Evolutionary conservation across 805 yeast species (phyloP), one percentile per base, ranked within the genome.

Genomic region (Wickerhamiella shivajii): DNA sequence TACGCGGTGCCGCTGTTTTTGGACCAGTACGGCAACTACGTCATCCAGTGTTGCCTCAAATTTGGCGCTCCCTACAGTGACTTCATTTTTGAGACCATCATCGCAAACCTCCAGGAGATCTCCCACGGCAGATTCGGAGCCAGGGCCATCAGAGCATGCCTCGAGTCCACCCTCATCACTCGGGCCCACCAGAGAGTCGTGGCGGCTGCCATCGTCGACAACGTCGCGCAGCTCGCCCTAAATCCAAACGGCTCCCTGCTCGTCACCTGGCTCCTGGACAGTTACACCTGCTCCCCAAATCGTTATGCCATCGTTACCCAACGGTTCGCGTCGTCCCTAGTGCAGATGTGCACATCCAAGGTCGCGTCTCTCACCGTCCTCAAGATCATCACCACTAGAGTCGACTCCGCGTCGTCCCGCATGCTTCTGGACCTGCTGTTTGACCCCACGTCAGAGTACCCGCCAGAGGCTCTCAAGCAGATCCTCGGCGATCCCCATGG

Each of bases 1-100:
- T 84, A 77, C 49, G 70, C 90, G 29, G 80, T 78, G 1, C 80
- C 85, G 31, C 61, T 90, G 43, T 78, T 90, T 52, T 76, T 84
- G 49, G 98, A 90, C 52, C 97, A 90, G 52, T 90, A 79, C 61
- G 98, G 97, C 40, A 90, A 90, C 55, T 90, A 90, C 53, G 96
- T 85, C 12, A 70, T 90, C 36, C 98, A 90, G 57, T 81, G 96
- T 36, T 90, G 94, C 47, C 66, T 85, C 44, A 80, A 80, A 50
- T 87, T 85, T 59, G 90, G 87, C 0, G 59, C 77, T 5, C 94
- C 94, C 0, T 84, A 75, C 67, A 80, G 79, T 51, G 83, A 80
- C 49, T 87, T 87, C 49, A 78, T 90, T 26, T 77, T 80, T 53
- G 94, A 85, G 55, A 68, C 81, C 10, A 72, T 85, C 42, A 57